Evolutionary conservation across 306 rosid genomes (phyloP), one percentile per base, ranked within the genome.

Genomic region (Pueraria montana): DNA sequence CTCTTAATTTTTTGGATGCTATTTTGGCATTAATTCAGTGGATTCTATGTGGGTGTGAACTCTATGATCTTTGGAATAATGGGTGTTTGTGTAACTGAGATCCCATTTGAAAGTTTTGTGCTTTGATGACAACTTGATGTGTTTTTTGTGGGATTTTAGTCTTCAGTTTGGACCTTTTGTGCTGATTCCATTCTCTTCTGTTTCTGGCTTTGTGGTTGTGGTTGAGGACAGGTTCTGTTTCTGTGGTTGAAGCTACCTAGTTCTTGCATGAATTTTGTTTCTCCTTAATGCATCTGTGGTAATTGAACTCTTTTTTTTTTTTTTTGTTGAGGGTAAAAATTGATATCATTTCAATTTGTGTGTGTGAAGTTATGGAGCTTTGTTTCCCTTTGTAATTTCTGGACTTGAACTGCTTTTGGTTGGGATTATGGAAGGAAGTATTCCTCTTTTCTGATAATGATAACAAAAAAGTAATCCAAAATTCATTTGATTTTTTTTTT

Each of bases 91-190:
- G 70, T 64, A 3, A 53, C 59, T 21, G 64, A 76, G 55, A 58
- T 49, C 74, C 64, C 20, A 79, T 74, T 45, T 56, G 50, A 80
- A 56, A 70, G 62, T 77, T 77, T 17, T n/a, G 23, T 70, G 61
- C 68, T 76, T 59, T 76, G 70, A 11, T 24, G 66, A 58, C 30
- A 69, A n/a, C 45, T 27, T 23, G 52, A 61, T 49, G 72, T 53
- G 49, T 4, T 38, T 34, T 76, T 20, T 72, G 9, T 21, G 40
- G 26, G 36, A n/a, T 36, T 24, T 62, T 2, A 38, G 10, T 49
- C 76, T 40, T 77, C 74, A 23, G 12, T 84, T 45, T 55, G 79
- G 61, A 7, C 78, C 21, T 65, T 10, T 72, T 71, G n/a, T 77
- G 58, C n/a, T 43, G 38, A 46, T 64, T 82, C 82, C 0, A 26